Conservation (phyloP, 768 basidiomycete species). For the Glaciozyma martinii region DNA sequence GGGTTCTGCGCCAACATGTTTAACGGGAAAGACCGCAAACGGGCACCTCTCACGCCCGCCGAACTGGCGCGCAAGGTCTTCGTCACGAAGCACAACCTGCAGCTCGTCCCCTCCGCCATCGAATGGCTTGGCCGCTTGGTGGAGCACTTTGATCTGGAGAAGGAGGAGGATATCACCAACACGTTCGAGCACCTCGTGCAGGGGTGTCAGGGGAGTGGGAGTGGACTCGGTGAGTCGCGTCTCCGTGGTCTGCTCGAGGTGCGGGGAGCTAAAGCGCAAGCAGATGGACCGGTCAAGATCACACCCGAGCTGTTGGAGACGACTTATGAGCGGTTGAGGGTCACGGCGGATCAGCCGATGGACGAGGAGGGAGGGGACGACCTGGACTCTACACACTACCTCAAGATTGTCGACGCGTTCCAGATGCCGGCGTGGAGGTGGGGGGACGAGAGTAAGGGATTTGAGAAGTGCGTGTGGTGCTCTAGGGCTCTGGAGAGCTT, state of each 20-base stretch:
- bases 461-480: constrained; percentile 65
- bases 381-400: constrained; percentile 68
- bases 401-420: constrained; percentile 78
- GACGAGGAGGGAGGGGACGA: constrained; percentile 7
- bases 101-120: constrained; percentile 9
- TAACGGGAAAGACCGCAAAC: no score
- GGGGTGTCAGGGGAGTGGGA: constrained; percentile 17
- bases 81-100: background rate
- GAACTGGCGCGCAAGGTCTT: background rate
- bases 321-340: constrained; percentile 29
- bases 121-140: constrained; percentile 18
- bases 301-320: constrained; percentile 27
- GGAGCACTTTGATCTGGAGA: constrained; percentile 7
- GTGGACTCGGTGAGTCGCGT: constrained; percentile 18
- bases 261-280: background rate
- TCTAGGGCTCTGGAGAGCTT: constrained; percentile 51
- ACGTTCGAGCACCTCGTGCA: constrained; percentile 24
- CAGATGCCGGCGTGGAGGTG: constrained; percentile 94
- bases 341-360: constrained; percentile 2
- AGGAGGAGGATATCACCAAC: constrained; percentile 12
- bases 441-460: constrained; percentile 74
- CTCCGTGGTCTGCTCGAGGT: background rate
- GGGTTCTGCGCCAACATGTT: no score
- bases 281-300: constrained; percentile 29
- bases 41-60: no score